Evolutionary conservation across 352 stramenopile species (phyloP).

Genomic region (Globisporangium viniferum): DNA sequence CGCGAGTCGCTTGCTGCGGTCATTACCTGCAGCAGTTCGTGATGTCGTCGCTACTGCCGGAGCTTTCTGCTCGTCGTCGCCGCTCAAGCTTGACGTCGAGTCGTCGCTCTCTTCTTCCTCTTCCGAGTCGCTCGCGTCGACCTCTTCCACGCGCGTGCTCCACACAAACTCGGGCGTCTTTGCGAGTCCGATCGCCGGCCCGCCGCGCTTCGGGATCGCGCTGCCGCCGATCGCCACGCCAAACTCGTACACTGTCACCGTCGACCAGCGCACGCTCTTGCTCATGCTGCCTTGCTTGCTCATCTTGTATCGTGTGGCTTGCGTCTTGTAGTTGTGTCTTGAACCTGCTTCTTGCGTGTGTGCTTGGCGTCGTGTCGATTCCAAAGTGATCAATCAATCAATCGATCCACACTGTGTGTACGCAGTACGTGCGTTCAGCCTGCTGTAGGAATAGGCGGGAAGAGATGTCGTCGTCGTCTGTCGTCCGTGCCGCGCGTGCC

Average conservation of each 20-base stretch:
- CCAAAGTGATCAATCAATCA: slow-evolving; percentile 4
- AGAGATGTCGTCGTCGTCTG: neutral
- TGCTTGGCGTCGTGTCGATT: neutral
- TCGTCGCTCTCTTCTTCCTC: slow-evolving; percentile 1
- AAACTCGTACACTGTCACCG: slow-evolving; percentile 67
- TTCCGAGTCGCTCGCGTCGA: slow-evolving; percentile 20
- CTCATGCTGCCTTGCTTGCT: neutral
- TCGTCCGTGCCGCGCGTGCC: neutral
- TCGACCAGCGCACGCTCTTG: slow-evolving; percentile 58
- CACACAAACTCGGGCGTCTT: slow-evolving; percentile 37
- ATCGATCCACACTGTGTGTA: neutral
- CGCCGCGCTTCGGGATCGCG: slow-evolving; percentile 42
- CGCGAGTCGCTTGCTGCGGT: slow-evolving; percentile 5
- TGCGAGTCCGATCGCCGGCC: slow-evolving; percentile 48
- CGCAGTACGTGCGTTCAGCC: neutral
- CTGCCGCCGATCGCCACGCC: slow-evolving; percentile 50
- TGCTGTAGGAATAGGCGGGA: neutral
- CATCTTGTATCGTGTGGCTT: neutral
- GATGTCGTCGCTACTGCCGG: neutral
- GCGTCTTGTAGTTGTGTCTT: neutral
- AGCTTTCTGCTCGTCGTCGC: slow-evolving; percentile 5
- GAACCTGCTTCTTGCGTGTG: neutral
- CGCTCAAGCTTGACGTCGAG: neutral
- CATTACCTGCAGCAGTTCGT: neutral
- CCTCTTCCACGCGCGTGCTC: slow-evolving; percentile 42